Conservation (phyloP, 2,329 filamentous ascomycete genomes). For the Parastagonospora avenae region DNA sequence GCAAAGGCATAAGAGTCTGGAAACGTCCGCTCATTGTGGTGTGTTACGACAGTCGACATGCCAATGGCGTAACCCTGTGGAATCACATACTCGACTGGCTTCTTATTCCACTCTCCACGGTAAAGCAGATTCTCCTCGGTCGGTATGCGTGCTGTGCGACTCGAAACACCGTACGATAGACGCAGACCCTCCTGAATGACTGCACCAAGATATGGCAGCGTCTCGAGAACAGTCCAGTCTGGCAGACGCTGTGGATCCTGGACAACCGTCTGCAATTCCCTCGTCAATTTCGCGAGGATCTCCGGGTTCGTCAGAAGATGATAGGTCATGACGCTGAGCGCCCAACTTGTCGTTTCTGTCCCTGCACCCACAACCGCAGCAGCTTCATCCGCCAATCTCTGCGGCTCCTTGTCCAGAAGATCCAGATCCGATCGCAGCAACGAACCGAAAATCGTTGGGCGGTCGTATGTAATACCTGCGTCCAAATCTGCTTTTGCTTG, state of each 20-base stretch:
- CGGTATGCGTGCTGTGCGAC: conserved; percentile 29
- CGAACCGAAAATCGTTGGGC: conserved; percentile 29
- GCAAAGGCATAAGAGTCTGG: conserved; percentile 30
- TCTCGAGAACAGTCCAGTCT: conserved; percentile 26
- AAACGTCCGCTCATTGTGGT: conserved; percentile 32
- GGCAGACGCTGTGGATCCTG: conserved; percentile 19
- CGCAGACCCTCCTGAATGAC: conserved; percentile 40
- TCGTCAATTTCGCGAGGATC: conserved; percentile 25
- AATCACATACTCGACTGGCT: conserved; percentile 23
- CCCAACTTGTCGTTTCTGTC: conserved; percentile 42
- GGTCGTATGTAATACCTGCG: conserved; percentile 28
- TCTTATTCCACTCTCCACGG: conserved; percentile 32
- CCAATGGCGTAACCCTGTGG: conserved; percentile 30
- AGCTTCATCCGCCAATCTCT: conserved; percentile 40
- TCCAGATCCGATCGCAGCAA: conserved; percentile 21
- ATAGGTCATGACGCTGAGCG: conserved; percentile 32
- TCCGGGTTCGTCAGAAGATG: conserved; percentile 33
- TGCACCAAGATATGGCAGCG: conserved; percentile 40
- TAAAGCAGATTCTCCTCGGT: conserved; percentile 30
- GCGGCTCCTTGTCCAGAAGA: conserved; percentile 22
- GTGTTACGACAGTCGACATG: conserved; percentile 32
- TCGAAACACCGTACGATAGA: conserved; percentile 32
- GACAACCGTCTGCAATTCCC: conserved; percentile 28
- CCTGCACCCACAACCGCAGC: conserved; percentile 40
- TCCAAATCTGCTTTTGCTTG: conserved; percentile 28